Percentiles rank a stretch among this genome's conserved stretches.
These are phyloP conservation scores for Tolypocladium pustulatum DNA, from an alignment of 2,329 filamentous ascomycete genomes.

Conservation along the genomic window DNA sequence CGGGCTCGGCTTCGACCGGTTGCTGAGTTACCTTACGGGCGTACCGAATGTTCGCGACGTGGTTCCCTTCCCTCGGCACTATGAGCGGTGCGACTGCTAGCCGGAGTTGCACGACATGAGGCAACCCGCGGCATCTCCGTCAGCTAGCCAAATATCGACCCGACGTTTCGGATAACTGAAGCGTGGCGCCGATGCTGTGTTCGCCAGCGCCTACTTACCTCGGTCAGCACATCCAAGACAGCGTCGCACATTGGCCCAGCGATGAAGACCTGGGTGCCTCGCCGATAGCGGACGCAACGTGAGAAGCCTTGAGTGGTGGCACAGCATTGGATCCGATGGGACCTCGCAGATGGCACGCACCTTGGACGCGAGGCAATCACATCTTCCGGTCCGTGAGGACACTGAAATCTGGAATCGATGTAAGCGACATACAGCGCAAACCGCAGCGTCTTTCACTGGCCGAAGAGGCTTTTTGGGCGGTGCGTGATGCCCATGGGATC, in stretches of 20 bases:
- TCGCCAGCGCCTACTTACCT: slow-evolving; percentile 1
- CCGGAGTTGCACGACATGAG: slow-evolving; percentile 1
- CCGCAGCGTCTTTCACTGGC: not conserved
- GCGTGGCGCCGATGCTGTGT: not conserved
- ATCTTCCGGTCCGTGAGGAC: not conserved
- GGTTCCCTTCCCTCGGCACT: slow-evolving; percentile 74
- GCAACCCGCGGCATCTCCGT: not conserved
- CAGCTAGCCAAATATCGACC: not conserved
- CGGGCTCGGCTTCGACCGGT: slow-evolving; percentile 78
- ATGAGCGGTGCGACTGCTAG: slow-evolving; percentile 51
- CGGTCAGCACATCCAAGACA: not conserved
- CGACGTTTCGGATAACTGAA: not conserved
- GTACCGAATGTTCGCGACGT: slow-evolving; percentile 76
- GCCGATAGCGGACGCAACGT: not conserved
- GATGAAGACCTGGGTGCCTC: not conserved
- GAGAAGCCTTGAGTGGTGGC: not conserved
- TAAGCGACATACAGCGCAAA: not conserved
- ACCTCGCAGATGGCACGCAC: not conserved
- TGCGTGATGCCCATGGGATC: no score
- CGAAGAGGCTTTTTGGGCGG: not conserved
- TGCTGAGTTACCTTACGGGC: slow-evolving; percentile 74
- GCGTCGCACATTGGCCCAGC: not conserved
- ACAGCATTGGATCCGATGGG: not conserved
- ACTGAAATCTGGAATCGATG: not conserved
- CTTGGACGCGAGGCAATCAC: not conserved